Conservation (phyloP, 2,329 filamentous ascomycete genomes). For the Torrubiella hemipterigena region DNA sequence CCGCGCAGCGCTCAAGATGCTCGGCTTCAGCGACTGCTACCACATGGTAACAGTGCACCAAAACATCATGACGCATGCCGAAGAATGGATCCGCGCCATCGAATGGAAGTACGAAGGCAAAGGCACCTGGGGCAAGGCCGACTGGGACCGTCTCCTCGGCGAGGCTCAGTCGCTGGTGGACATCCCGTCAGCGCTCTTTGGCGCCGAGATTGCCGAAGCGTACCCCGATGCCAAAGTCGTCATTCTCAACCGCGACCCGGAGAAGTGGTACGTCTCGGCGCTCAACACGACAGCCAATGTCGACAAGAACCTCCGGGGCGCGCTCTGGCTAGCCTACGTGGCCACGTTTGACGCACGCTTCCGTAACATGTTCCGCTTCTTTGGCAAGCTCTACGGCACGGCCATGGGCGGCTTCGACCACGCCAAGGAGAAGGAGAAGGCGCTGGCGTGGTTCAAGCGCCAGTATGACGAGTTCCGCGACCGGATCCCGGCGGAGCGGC, state of each 20-base stretch:
- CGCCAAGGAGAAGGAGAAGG: conserved; percentile 21
- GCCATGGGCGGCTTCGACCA: conserved; percentile 17
- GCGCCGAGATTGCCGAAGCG: conserved; percentile 19
- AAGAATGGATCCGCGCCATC: conserved; percentile 19
- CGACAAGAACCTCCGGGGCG: conserved; percentile 6
- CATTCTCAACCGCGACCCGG: conserved; percentile 26
- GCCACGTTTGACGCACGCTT: conserved; percentile 14
- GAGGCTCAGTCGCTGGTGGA: conserved; percentile 39
- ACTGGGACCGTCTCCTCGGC: conserved; percentile 34
- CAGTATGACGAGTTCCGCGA: conserved; percentile 24
- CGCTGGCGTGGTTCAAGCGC: conserved; percentile 22
- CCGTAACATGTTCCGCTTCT: conserved; percentile 15
- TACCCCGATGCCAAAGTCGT: conserved; percentile 25
- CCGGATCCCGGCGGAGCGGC: conserved; percentile 18
- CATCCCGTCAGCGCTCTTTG: conserved; percentile 42
- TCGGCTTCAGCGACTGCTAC: conserved; percentile 24
- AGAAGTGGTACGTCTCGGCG: conserved; percentile 22
- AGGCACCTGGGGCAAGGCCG: conserved; percentile 19
- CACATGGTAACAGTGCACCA: conserved; percentile 20
- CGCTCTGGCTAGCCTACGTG: conserved; percentile 16
- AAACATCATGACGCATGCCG: conserved; percentile 11
- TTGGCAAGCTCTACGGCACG: conserved; percentile 3
- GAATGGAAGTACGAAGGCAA: conserved; percentile 19
- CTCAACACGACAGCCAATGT: conserved; percentile 7
- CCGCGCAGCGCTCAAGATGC: conserved; percentile 18